Base-by-base conservation (phyloP, 192 early-diverging fungal species). In the Mortierella hygrophila region DNA sequence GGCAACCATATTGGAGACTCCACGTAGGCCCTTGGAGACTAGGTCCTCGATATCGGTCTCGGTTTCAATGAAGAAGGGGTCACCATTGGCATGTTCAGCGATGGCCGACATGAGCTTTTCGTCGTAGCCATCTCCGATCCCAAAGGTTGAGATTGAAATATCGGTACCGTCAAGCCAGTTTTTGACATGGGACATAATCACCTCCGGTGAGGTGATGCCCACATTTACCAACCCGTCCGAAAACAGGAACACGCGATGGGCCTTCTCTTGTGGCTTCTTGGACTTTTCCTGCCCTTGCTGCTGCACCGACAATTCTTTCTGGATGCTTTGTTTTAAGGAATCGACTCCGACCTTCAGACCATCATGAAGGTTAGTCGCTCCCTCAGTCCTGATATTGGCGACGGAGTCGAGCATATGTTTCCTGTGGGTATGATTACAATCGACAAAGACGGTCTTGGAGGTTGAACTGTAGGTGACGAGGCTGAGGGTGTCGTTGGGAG, bases 91-190 rank as follows among this genome's bases (percentile, higher is more conserved):
- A 49, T 70, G 49, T 65, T 82, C 32, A 23, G 81, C 81, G 15
- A 82, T 82, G n/a, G 81, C 74, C 42, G 68, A 72, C 81, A 82
- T 82, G 70, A 82, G 81, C 70, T 76, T 82, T 60, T 77, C 81
- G 70, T 82, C 81, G 44, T 82, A 82, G 32, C 70, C 81, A 32
- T 82, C 81, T 68, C 81, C 81, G 75, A 82, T 82, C 72, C 81
- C 81, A 29, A 82, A 82, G 18, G 81, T 82, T n/a, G 81, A 82
- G 52, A 82, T 72, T 13, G 74, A 72, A 49, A 82, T 77, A 44
- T 82, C 81, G 42, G 75, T 77, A 13, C 57, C 81, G 57, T 7
- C 35, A 23, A 76, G 75, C 81, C 75, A 82, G 52, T n/a, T 35
- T 63, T 82, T 73, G 55, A 73, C 70, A 68, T 77, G 41, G 44